phyloP scores from a whole-genome alignment of 2,329 filamentous ascomycete species.

The Leptographium flavum region DNA sequence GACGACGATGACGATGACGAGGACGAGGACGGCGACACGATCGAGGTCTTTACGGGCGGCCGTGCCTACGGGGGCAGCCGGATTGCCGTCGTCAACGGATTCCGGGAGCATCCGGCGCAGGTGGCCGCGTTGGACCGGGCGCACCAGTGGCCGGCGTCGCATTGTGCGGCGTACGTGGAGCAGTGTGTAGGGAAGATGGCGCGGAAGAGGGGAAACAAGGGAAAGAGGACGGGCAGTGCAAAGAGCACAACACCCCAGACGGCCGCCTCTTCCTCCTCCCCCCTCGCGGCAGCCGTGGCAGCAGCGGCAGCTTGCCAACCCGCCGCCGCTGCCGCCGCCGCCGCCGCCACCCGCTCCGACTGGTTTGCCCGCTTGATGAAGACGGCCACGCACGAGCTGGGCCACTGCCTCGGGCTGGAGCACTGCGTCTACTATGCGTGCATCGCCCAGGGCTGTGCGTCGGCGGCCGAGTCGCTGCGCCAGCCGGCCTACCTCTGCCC shows the following conservation, averaged over 20 bases:
- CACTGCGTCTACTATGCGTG: slow-evolving; percentile 55
- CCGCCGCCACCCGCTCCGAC: background rate
- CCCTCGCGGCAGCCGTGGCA: no score
- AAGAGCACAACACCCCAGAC: no score
- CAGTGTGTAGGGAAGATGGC: no score
- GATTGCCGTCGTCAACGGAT: slow-evolving; percentile 45
- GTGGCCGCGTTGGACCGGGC: slow-evolving; percentile 14
- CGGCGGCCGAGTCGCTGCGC: slow-evolving; percentile 41
- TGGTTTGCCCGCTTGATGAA: slow-evolving; percentile 45
- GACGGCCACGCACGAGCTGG: slow-evolving; percentile 50
- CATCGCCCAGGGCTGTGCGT: slow-evolving; percentile 45
- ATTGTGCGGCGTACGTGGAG: slow-evolving; percentile 39
- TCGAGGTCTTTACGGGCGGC: slow-evolving; percentile 51
- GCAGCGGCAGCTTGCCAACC: no score
- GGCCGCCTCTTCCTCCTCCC: no score
- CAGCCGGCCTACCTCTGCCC: slow-evolving; percentile 52
- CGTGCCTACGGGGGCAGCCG: slow-evolving; percentile 50
- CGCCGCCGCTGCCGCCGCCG: no score
- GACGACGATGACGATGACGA: slow-evolving; percentile 31
- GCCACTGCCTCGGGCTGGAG: slow-evolving; percentile 51
- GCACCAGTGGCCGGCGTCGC: slow-evolving; percentile 52
- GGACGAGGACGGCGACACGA: slow-evolving; percentile 35
- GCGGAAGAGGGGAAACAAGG: no score
- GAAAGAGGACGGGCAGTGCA: no score
- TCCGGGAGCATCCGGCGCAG: slow-evolving; percentile 44